phyloP scores from a whole-genome alignment of 106 monocot species.

The Alisma plantagoaquatica region DNA sequence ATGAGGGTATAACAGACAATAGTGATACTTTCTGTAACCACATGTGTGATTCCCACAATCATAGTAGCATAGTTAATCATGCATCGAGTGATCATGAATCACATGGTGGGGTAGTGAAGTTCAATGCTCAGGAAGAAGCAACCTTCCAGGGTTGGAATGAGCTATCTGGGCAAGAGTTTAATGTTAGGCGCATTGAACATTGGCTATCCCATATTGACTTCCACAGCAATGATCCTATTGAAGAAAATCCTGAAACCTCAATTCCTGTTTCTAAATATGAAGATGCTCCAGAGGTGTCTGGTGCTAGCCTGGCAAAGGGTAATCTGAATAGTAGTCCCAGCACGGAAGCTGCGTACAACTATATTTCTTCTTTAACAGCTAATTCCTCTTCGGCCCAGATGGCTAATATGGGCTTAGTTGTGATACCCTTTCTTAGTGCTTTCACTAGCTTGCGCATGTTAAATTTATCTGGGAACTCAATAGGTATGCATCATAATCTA shows the following conservation, averaged over 20 bases:
- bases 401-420: conserved; percentile 4
- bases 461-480: not conserved
- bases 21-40: not conserved
- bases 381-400: conserved; percentile 1
- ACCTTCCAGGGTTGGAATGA: no score
- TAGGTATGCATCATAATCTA: conserved; percentile 1
- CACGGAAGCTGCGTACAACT: conserved; percentile 1
- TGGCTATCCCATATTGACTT: conserved; percentile 63
- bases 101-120: conserved; percentile 2
- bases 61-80: conserved; percentile 2
- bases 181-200: conserved; percentile 39
- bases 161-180: conserved; percentile 17
- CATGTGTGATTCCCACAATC: conserved; percentile 1
- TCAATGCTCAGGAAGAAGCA: no score
- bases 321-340: conserved; percentile 31
- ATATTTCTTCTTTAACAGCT: not conserved
- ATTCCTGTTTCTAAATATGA: not conserved
- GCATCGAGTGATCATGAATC: conserved; percentile 6
- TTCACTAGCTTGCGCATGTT: not conserved
- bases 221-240: conserved; percentile 15
- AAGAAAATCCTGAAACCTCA: conserved; percentile 35
- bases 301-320: conserved; percentile 8
- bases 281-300: conserved; percentile 9
- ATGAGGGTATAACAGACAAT: not conserved
- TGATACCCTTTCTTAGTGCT: conserved; percentile 5